phyloP scores from a whole-genome alignment of 805 yeast species.

The Metschnikowia santaceciliae region DNA sequence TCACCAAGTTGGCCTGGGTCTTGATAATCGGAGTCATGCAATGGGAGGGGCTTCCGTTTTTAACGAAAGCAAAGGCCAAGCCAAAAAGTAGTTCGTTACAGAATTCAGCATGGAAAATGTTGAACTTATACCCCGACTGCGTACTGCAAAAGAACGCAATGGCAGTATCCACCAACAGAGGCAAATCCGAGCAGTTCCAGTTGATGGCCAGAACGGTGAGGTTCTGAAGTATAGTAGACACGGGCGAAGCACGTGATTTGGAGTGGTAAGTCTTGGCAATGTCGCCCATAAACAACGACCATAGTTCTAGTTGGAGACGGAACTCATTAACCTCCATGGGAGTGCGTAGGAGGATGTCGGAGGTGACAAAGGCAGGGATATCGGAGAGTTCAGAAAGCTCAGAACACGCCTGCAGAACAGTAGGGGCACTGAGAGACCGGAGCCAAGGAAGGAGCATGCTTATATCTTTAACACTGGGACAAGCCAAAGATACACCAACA shows the following conservation, averaged over 20 bases:
- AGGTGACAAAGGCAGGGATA: conserved; percentile 37
- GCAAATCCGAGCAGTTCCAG: conserved; percentile 18
- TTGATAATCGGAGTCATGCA: conserved; percentile 16
- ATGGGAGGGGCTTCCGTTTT: conserved; percentile 5
- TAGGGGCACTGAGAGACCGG: conserved; percentile 27
- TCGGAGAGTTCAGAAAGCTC: conserved; percentile 24
- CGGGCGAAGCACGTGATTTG: conserved; percentile 16
- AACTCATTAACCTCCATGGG: conserved; percentile 31
- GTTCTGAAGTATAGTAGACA: conserved; percentile 21
- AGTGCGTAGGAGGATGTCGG: conserved; percentile 37
- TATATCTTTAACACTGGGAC: conserved; percentile 1
- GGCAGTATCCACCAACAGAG: not conserved
- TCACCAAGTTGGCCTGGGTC: conserved; percentile 29
- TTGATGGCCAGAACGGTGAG: conserved; percentile 23
- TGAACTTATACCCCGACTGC: conserved; percentile 20
- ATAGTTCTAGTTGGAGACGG: conserved; percentile 33
- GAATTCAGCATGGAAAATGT: conserved; percentile 12
- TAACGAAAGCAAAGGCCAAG: conserved; percentile 21
- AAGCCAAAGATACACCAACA: conserved; percentile 4
- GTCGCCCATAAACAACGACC: conserved; percentile 25
- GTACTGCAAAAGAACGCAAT: conserved; percentile 18
- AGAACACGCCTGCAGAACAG: conserved; percentile 30
- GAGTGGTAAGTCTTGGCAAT: conserved; percentile 22
- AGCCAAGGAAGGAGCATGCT: conserved; percentile 25
- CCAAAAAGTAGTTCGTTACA: conserved; percentile 20